Base-by-base conservation (phyloP, 495 filamentous ascomycete species). In the Margaritispora aquatica region DNA sequence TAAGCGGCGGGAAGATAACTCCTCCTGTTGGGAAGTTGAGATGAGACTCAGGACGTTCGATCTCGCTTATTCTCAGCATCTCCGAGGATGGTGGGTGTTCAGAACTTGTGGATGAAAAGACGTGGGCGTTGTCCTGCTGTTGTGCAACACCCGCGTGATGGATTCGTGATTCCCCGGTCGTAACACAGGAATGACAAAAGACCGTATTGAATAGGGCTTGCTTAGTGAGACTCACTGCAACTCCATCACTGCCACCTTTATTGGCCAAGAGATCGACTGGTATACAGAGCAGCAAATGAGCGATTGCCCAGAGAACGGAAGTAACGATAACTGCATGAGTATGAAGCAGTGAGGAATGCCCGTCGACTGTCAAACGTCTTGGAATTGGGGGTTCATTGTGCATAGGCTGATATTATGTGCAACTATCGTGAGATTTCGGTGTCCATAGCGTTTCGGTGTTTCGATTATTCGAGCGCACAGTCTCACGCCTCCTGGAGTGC, bases 61-160 rank as follows among this genome's bases (percentile, higher is more conserved):
- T 50, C 21, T 24, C 24, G 47, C 21, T 4, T 26, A n/a, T 36
- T 21, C 46, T 9, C 10, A 54, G 11, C 26, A 24, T 54, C 27
- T 51, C 47, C 54, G 59, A 34, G 41, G 58, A 56, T 41, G 59
- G 54, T 57, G 53, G n/a, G n/a, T n/a, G n/a, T n/a, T n/a, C n/a
- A n/a, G n/a, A n/a, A n/a, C n/a, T 62, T 54, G 53, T 48, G 23
- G 29, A 34, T 34, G n/a, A 26, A 57, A 19, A 46, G 21, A 11
- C 31, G 38, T 44, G 38, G 38, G 38, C 23, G 38, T 17, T 44
- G 38, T 44, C 19, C 10, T 44, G 38, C 4, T n/a, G 38, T n/a
- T 44, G 15, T 44, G 17, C 38, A 44, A 44, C 38, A 44, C 38
- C 38, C 38, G 38, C 38, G 38, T 44, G 38, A 44, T 44, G 38